phyloP scores from a whole-genome alignment of 208 protist genomes.

The Leishmania aethiopica region DNA sequence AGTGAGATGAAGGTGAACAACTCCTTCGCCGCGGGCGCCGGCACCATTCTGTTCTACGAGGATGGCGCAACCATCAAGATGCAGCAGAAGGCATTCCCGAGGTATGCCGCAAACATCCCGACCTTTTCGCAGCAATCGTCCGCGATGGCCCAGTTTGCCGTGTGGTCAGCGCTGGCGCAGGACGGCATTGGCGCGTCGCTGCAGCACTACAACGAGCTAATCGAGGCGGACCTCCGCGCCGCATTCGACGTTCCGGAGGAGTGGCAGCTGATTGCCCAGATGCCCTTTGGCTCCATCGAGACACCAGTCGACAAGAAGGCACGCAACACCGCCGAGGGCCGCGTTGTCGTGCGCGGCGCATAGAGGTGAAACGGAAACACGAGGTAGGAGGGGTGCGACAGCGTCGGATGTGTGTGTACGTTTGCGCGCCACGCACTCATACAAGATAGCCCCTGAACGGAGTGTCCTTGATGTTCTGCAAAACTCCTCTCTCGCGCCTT shows the following conservation, averaged over 20 bases:
- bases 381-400: neutral
- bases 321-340: constrained; percentile 38
- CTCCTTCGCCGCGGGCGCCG: constrained; percentile 54
- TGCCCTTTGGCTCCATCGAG: constrained; percentile 60
- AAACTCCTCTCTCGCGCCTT: neutral
- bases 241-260: constrained; percentile 42
- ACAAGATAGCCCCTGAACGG: neutral
- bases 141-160: constrained; percentile 56
- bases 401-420: neutral
- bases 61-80: constrained; percentile 35
- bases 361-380: neutral
- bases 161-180: constrained; percentile 57
- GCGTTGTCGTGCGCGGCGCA: constrained; percentile 44
- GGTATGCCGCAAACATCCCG: constrained; percentile 49
- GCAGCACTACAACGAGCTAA: constrained; percentile 67
- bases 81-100: constrained; percentile 46
- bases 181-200: constrained; percentile 45
- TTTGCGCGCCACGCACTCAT: neutral
- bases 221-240: constrained; percentile 31
- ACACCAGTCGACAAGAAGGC: constrained; percentile 41
- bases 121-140: constrained; percentile 48
- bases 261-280: constrained; percentile 59
- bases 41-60: constrained; percentile 68
- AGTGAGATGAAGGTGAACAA: constrained; percentile 42
- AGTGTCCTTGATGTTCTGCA: neutral